phyloP scores from a whole-genome alignment of 2,329 filamentous ascomycete species.

The Penicillium palitans region DNA sequence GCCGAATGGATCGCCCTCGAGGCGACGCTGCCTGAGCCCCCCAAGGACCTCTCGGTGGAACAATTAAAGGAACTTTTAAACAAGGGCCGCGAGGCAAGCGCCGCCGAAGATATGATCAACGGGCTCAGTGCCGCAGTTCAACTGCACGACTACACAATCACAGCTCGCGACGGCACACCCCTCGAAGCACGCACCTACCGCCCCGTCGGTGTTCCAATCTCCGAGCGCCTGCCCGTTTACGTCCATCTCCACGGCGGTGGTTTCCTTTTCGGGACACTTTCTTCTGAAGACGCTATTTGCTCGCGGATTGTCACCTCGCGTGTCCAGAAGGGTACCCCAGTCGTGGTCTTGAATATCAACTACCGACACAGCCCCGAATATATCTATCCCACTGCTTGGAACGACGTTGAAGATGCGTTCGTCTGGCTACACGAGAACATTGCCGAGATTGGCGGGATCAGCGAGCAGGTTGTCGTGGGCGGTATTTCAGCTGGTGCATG shows the following conservation, averaged over 20 bases:
- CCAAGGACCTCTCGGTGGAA: slow-evolving; percentile 22
- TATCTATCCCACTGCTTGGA: slow-evolving; percentile 54
- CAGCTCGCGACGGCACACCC: slow-evolving; percentile 47
- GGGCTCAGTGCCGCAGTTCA: slow-evolving; percentile 33
- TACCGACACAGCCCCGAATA: slow-evolving; percentile 61
- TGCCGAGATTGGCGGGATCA: slow-evolving; percentile 41
- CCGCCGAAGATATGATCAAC: slow-evolving; percentile 34
- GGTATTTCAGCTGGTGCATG: slow-evolving; percentile 53
- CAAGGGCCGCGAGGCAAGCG: slow-evolving; percentile 33
- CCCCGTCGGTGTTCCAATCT: slow-evolving; percentile 32
- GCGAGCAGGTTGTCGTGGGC: slow-evolving; percentile 46
- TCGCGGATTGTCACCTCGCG: slow-evolving; percentile 46
- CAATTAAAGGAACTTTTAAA: slow-evolving; percentile 34
- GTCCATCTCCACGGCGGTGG: slow-evolving; percentile 58
- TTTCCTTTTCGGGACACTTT: slow-evolving; percentile 57
- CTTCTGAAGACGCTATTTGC: slow-evolving; percentile 56
- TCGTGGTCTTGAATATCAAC: slow-evolving; percentile 56
- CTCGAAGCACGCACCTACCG: slow-evolving; percentile 53
- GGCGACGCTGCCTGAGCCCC: slow-evolving; percentile 31
- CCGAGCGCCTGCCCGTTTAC: slow-evolving; percentile 49
- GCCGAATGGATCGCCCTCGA: slow-evolving; percentile 49
- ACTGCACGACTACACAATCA: slow-evolving; percentile 41
- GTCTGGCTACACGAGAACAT: slow-evolving; percentile 55
- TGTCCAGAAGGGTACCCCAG: slow-evolving; percentile 20
- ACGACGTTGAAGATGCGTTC: slow-evolving; percentile 56